Conservation (phyloP, 257 asterid species). For the Solanum appendiculatum region DNA sequence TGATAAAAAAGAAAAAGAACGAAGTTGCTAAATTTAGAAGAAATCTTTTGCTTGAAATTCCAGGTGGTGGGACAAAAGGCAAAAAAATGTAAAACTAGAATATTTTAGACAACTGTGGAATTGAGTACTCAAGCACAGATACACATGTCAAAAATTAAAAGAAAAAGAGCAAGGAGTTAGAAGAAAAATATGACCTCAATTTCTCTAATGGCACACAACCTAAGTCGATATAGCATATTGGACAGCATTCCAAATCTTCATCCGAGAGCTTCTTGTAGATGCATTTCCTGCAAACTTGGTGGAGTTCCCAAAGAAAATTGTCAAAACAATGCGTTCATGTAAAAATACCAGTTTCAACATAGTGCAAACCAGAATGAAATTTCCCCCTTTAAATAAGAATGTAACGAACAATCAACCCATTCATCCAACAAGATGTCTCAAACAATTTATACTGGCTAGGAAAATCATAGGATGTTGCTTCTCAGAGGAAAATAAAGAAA, state of each 20-base stretch:
- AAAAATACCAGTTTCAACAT: neutral
- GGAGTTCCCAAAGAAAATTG: neutral
- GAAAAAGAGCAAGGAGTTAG: neutral
- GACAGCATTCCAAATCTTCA: conserved; percentile 86
- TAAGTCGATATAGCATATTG: conserved; percentile 71
- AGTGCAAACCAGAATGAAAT: neutral
- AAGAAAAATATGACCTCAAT: conserved; percentile 48
- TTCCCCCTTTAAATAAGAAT: neutral
- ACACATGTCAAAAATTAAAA: neutral
- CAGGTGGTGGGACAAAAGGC: neutral
- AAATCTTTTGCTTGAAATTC: neutral
- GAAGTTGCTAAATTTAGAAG: neutral
- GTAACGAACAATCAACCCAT: neutral
- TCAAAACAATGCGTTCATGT: neutral
- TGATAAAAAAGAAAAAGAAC: neutral
- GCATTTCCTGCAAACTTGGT: conserved; percentile 85
- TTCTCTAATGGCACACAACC: conserved; percentile 87
- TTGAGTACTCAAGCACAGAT: neutral
- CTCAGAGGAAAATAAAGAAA: neutral
- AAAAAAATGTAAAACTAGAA: neutral
- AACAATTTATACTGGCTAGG: neutral
- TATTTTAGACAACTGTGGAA: neutral
- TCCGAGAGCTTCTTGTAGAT: conserved; percentile 72
- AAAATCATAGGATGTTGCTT: neutral
- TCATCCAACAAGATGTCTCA: neutral